Evolutionary conservation across 2,329 filamentous ascomycete species (phyloP), one percentile per base, ranked within the genome.

Genomic region (Fusarium verticillioides): DNA sequence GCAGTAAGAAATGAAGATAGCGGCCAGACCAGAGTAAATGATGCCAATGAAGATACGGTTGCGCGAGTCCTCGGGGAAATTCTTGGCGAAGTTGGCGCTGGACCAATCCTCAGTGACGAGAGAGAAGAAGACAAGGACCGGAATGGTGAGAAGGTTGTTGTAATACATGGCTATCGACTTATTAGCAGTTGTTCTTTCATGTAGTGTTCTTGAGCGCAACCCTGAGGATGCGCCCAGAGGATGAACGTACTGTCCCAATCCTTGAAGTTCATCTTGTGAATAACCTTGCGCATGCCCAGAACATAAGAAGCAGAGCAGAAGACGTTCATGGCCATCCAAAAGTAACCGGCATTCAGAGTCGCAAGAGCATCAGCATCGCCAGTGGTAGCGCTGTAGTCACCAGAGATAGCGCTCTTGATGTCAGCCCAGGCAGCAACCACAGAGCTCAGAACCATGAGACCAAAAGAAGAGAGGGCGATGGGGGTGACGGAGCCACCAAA

Each of bases 181-280:
- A 79, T 84, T 79, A 86, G 82, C 34, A 52, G 63, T 26, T 26
- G 40, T 21, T 50, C 9, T 69, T 30, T 42, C 19, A 4, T 12
- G 39, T 16, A 43, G 37, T 28, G 11, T 32, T 15, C 11, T 15
- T 16, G 37, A 39, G 30, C 26, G 30, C 36, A 34, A 43, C 49
- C 40, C 57, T 70, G 53, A 36, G 19, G 12, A 4, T 21, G 53
- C 32, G 50, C 28, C 21, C 7, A 16, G 10, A 8, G 16, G 19
- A 16, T 8, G 9, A 43, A 91, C 96, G 85, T 89, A 98, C 96
- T 97, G 83, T 99, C 96, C 87, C 97, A 98, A 82, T 98, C 96
- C 89, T 97, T 98, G 87, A 99, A 98, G 88, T 97, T 97, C 87
- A 97, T 98, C 85, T 96, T 91, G 91, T 98, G 98, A 83, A 99